Percentiles rank a stretch among this genome's conserved stretches.
These are phyloP conservation scores for Huntiella bhutanensis DNA, from an alignment of 2,329 filamentous ascomycete genomes.

Conservation along the genomic window DNA sequence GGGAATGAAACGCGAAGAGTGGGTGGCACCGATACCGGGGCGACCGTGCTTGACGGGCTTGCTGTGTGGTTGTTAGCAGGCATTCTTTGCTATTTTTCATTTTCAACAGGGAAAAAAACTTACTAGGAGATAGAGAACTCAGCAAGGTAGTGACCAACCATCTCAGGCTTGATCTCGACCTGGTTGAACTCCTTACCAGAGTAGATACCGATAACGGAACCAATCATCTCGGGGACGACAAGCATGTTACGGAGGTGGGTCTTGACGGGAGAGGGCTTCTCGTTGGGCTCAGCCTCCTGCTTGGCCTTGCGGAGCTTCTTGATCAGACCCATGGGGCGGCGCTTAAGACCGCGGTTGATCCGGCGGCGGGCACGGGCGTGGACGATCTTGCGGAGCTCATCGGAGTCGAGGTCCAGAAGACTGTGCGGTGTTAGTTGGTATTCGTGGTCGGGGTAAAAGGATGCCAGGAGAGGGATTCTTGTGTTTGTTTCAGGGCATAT, in stretches of 20 bases:
- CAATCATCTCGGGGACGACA: slow-evolving; percentile 99
- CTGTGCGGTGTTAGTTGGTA: slow-evolving; percentile 26
- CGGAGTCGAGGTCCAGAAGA: slow-evolving; percentile 95
- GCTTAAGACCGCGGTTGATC: slow-evolving; percentile 99
- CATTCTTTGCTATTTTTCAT: background rate
- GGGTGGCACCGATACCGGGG: slow-evolving; percentile 99
- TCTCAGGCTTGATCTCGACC: slow-evolving; percentile 99
- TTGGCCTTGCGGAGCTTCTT: slow-evolving; percentile 99
- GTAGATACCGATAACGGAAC: slow-evolving; percentile 96
- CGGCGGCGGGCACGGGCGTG: slow-evolving; percentile 95
- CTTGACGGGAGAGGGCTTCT: slow-evolving; percentile 99
- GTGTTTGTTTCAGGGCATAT: no score
- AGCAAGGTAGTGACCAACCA: slow-evolving; percentile 98
- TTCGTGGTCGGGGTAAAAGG: no score
- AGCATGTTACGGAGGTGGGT: slow-evolving; percentile 99
- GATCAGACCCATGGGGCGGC: slow-evolving; percentile 99
- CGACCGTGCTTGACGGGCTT: slow-evolving; percentile 99
- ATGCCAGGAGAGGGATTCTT: no score
- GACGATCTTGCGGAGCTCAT: slow-evolving; percentile 97
- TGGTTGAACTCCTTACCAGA: slow-evolving; percentile 99
- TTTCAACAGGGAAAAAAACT: slow-evolving; percentile 23
- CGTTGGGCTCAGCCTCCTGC: slow-evolving; percentile 97
- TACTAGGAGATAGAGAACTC: slow-evolving; percentile 99
- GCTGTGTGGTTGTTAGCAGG: slow-evolving; percentile 43
- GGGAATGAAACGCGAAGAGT: slow-evolving; percentile 99